Evolutionary conservation across 2,329 filamentous ascomycete genomes (phyloP).

Genomic region (Sporothrix brasiliensis): DNA sequence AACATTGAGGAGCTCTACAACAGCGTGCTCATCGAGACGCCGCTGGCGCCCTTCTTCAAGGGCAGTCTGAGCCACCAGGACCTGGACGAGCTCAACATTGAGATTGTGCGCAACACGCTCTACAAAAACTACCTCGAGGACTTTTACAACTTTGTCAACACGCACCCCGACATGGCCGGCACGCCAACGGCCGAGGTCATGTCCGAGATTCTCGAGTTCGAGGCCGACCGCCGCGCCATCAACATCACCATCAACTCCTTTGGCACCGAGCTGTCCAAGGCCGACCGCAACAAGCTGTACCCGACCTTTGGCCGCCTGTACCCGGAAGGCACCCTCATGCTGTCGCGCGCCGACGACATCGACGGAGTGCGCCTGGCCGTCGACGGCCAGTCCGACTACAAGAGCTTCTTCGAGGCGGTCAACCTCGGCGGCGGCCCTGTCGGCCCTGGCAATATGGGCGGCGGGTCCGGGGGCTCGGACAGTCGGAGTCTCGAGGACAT

Average conservation of each 20-base stretch:
- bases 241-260: constrained; percentile 99
- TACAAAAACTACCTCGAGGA: constrained; percentile 99
- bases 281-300: constrained; percentile 93
- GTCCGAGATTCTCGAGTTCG: constrained; percentile 93
- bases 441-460: constrained; percentile 80
- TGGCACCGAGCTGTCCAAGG: constrained; percentile 91
- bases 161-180: constrained; percentile 79
- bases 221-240: constrained; percentile 93
- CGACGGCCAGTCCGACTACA: constrained; percentile 91
- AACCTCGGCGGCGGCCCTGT: constrained; percentile 72
- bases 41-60: constrained; percentile 95
- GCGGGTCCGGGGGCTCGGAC: constrained; percentile 71
- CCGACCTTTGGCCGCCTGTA: constrained; percentile 88
- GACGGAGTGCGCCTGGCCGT: constrained; percentile 93
- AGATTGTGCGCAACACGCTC: constrained; percentile 96
- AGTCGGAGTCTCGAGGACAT: constrained; percentile 92
- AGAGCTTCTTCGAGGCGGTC: constrained; percentile 91
- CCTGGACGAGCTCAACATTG: constrained; percentile 97
- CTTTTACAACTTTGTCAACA: constrained; percentile 93
- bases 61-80: constrained; percentile 94
- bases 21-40: constrained; percentile 94
- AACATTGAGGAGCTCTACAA: constrained; percentile 99
- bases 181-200: constrained; percentile 93
- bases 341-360: constrained; percentile 90
- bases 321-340: constrained; percentile 91